Conservation (phyloP, 2,329 filamentous ascomycete species). For the Phyllosticta paracitricarpa region DNA sequence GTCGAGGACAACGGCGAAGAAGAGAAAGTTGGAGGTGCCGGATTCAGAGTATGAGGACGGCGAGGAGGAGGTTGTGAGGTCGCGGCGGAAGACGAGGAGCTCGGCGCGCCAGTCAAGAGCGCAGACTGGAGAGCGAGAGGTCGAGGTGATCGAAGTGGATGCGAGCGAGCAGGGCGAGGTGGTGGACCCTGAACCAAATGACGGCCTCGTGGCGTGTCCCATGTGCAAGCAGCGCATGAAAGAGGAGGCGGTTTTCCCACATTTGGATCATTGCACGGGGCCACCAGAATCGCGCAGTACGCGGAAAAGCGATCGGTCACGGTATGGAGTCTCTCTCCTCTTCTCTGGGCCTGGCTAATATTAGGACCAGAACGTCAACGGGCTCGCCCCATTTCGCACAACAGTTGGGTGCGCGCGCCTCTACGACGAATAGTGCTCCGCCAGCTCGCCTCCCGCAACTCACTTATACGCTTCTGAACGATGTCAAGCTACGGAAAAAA, state of each 20-base stretch:
- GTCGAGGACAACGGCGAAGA: conserved; percentile 29
- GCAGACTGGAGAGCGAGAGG: conserved; percentile 13
- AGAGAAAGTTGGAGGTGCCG: conserved; percentile 40
- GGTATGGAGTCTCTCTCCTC: conserved; percentile 14
- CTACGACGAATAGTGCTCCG: conserved; percentile 26
- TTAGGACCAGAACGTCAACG: conserved; percentile 1
- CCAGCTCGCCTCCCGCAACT: conserved; percentile 54
- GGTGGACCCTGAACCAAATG: conserved; percentile 40
- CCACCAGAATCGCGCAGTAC: conserved; percentile 18
- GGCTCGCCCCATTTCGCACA: conserved; percentile 15
- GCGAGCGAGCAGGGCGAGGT: conserved; percentile 24
- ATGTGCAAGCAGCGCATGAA: conserved; percentile 76
- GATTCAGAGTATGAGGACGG: conserved; percentile 38
- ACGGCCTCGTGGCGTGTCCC: conserved; percentile 74
- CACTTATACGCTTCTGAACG: conserved; percentile 81
- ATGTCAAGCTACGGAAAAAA: conserved; percentile 68
- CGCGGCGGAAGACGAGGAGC: conserved; percentile 32
- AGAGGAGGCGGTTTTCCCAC: conserved; percentile 62
- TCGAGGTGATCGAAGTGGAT: conserved; percentile 16
- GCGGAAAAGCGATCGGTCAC: conserved; percentile 17
- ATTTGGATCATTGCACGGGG: conserved; percentile 60
- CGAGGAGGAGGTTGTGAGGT: conserved; percentile 38
- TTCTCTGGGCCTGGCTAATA: background rate
- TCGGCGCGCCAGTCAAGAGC: conserved; percentile 22
- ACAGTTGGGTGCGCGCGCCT: background rate